Conservation (phyloP, 345 rosid genomes). For the Lagerstroemia speciosa region DNA sequence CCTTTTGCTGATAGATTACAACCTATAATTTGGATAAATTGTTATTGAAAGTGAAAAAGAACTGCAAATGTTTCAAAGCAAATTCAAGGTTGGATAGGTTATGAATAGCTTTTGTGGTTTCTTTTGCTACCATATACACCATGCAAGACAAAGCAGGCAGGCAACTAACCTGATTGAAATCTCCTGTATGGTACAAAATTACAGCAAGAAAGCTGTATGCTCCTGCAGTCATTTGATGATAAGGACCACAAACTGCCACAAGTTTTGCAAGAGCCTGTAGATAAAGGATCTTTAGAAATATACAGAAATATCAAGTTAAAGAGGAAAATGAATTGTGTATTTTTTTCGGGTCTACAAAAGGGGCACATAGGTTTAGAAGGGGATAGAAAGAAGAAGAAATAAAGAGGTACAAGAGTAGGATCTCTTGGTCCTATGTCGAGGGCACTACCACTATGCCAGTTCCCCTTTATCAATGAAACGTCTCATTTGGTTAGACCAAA, state of each 20-base stretch:
- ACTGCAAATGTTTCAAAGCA: not conserved
- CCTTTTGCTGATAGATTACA: slow-evolving; percentile 94
- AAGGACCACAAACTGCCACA: slow-evolving; percentile 97
- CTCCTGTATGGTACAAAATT: slow-evolving; percentile 95
- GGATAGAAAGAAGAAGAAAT: too few relatives aligned
- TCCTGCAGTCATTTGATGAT: slow-evolving; percentile 98
- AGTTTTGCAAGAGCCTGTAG: slow-evolving; percentile 91
- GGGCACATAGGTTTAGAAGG: too few relatives aligned
- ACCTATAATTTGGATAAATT: slow-evolving; percentile 49
- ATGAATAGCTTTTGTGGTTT: not conserved
- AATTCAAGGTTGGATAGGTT: not conserved
- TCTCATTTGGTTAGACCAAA: not conserved
- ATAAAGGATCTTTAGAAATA: slow-evolving; percentile 11
- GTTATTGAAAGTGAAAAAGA: too few relatives aligned
- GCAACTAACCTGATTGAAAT: slow-evolving; percentile 83
- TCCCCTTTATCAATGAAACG: too few relatives aligned
- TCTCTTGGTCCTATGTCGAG: too few relatives aligned
- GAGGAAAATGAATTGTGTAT: not conserved
- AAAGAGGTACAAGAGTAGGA: too few relatives aligned
- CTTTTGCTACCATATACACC: not conserved
- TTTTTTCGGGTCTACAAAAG: too few relatives aligned
- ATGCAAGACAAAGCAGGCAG: slow-evolving; percentile 8
- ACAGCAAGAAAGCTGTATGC: slow-evolving; percentile 99
- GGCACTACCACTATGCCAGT: too few relatives aligned
- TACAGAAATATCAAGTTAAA: slow-evolving; percentile 5